Percentiles rank a stretch among this genome's conserved stretches.
Evolutionary conservation across 257 asterid genomes (phyloP).

Genomic region (Hygrophila difformis): DNA sequence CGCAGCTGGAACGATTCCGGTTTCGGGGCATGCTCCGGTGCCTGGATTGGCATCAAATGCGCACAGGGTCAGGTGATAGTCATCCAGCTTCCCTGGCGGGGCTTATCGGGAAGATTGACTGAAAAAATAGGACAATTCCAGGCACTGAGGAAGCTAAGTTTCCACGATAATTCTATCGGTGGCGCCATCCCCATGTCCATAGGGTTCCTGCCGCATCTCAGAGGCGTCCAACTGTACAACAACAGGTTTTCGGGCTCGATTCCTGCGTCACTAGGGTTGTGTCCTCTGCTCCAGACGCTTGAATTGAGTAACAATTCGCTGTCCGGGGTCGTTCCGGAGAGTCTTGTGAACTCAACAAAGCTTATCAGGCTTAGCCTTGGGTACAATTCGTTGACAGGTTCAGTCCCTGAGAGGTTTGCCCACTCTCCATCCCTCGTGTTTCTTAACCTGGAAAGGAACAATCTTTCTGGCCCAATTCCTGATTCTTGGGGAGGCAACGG

Average conservation of each 20-base stretch:
- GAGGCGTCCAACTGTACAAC: constrained; percentile 82
- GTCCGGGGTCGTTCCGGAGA: constrained; percentile 47
- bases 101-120: constrained; percentile 65
- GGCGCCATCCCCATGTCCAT: constrained; percentile 68
- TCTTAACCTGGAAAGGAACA: constrained; percentile 55
- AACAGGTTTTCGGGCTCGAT: constrained; percentile 73
- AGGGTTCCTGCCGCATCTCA: constrained; percentile 65
- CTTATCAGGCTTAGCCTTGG: constrained; percentile 66
- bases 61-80: constrained; percentile 92
- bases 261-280: constrained; percentile 68
- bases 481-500: constrained; percentile 49
- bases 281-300: constrained; percentile 70
- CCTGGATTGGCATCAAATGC: constrained; percentile 86
- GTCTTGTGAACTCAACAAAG: constrained; percentile 60
- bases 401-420: constrained; percentile 46
- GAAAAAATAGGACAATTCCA: constrained; percentile 74
- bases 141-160: constrained; percentile 77
- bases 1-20: constrained; percentile 89
- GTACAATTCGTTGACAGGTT: constrained; percentile 58
- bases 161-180: constrained; percentile 66
- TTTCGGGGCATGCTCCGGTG: constrained; percentile 82
- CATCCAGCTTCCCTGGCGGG: constrained; percentile 90
- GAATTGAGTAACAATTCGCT: constrained; percentile 70
- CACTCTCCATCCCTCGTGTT: constrained; percentile 44
- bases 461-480: constrained; percentile 61